Percentiles rank a stretch among this genome's conserved stretches.
Evolutionary conservation across 2,329 filamentous ascomycete genomes (phyloP).

Genomic region (Ophiostoma australiae): DNA sequence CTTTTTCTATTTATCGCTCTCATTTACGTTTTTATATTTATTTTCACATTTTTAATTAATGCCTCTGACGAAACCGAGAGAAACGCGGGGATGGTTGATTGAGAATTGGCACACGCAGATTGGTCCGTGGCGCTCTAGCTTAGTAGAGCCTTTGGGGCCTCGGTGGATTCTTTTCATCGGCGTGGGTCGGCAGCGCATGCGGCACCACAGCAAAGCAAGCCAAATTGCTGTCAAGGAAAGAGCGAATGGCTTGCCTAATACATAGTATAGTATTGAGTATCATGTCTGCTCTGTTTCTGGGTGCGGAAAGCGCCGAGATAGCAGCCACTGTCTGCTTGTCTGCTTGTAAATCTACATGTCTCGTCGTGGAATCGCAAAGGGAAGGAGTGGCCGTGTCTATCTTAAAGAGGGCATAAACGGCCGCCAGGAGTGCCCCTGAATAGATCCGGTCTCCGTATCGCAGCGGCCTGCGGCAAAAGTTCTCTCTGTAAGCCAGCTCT

Average conservation of each 20-base stretch:
- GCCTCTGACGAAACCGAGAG: slow-evolving; percentile 12
- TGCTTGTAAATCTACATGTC: not conserved
- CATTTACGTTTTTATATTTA: not conserved
- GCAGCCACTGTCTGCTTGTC: not conserved
- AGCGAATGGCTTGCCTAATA: too few relatives aligned
- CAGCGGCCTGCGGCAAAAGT: not conserved
- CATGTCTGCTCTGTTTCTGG: not conserved
- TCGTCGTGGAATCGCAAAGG: not conserved
- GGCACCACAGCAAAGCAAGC: not conserved
- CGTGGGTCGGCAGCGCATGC: slow-evolving; percentile 4
- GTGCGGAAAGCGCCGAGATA: not conserved
- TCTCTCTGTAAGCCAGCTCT: not conserved
- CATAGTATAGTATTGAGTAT: too few relatives aligned
- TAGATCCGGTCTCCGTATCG: not conserved
- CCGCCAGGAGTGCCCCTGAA: not conserved
- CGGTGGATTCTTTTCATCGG: not conserved
- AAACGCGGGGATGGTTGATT: slow-evolving; percentile 28
- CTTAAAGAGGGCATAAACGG: too few relatives aligned
- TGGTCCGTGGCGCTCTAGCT: slow-evolving; percentile 13
- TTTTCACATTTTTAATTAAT: not conserved
- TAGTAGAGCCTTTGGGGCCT: not conserved
- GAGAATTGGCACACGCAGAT: slow-evolving; percentile 25
- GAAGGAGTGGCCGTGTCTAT: too few relatives aligned
- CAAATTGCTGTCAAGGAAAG: not conserved
- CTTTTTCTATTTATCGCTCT: not conserved